Conservation (phyloP, 2,329 filamentous ascomycete species). For the Xylariaceae sp. region DNA sequence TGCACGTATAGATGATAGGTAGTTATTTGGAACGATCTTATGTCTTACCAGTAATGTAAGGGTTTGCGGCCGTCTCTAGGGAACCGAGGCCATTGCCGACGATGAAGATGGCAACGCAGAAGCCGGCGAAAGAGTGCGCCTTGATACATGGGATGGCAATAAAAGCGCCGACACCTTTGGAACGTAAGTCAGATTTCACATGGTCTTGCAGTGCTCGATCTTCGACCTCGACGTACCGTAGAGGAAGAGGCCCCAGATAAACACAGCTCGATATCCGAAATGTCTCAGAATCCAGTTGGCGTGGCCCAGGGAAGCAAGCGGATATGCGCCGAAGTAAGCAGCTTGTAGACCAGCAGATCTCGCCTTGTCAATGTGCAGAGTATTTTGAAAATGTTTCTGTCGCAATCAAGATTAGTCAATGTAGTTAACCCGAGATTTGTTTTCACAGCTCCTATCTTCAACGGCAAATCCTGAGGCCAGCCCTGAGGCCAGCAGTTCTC, state of each 20-base stretch:
- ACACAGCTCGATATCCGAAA: constrained; percentile 61
- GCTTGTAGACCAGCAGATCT: constrained; percentile 60
- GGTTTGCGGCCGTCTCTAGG: constrained; percentile 74
- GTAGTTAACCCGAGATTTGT: too few species aligned
- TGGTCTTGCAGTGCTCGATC: too few species aligned
- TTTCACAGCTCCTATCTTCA: too few species aligned
- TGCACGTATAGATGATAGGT: neutral
- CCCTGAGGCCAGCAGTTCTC: too few species aligned
- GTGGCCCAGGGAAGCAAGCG: constrained; percentile 58
- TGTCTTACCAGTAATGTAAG: constrained; percentile 57
- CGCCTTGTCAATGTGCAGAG: constrained; percentile 48
- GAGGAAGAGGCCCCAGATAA: constrained; percentile 62
- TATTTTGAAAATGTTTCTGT: constrained; percentile 50
- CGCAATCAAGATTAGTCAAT: constrained; percentile 1
- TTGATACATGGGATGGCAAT: constrained; percentile 54
- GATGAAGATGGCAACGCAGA: constrained; percentile 69
- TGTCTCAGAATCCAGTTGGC: constrained; percentile 63
- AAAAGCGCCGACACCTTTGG: constrained; percentile 47
- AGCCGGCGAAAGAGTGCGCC: constrained; percentile 65
- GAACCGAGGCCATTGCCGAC: constrained; percentile 70
- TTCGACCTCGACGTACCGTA: constrained; percentile 41
- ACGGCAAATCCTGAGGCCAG: too few species aligned
- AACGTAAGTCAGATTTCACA: constrained; percentile 16
- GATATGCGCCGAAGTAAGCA: constrained; percentile 65
- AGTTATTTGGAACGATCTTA: neutral